Percentiles rank a stretch among this genome's conserved stretches.
phyloP scores from a whole-genome alignment of 495 filamentous ascomycete species.

The Filosporella fistucella region DNA sequence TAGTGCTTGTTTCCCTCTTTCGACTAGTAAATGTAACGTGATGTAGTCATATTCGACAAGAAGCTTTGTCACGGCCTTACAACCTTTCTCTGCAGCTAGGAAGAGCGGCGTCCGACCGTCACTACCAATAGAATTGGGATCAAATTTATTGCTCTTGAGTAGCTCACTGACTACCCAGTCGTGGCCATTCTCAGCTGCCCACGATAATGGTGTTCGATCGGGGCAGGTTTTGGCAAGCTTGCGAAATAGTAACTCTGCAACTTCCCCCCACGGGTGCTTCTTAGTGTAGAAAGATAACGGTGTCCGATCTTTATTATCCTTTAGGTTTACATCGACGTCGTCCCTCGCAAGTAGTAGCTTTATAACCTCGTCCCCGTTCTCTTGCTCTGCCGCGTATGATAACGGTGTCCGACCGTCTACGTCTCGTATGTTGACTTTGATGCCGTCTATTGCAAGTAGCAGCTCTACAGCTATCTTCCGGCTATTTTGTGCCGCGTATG shows the following conservation, averaged over 20 bases:
- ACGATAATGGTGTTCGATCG: too few species aligned
- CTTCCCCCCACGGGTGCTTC: too few species aligned
- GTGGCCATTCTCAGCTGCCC: not conserved
- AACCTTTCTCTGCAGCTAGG: not conserved
- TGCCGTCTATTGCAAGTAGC: not conserved
- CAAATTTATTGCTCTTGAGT: not conserved
- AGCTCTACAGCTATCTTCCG: not conserved
- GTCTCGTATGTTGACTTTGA: constrained; percentile 16
- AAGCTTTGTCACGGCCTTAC: not conserved
- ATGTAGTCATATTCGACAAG: too few species aligned
- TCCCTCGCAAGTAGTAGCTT: not conserved
- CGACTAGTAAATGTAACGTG: too few species aligned
- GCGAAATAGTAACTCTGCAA: too few species aligned
- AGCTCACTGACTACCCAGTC: not conserved
- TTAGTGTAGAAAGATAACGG: too few species aligned
- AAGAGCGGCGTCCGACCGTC: not conserved
- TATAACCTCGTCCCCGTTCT: not conserved
- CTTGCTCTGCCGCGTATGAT: constrained; percentile 24
- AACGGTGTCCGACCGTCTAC: constrained; percentile 23
- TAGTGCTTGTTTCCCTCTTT: too few species aligned
- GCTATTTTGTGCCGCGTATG: not conserved
- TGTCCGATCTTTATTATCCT: not conserved
- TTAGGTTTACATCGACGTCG: not conserved
- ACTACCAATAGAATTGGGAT: not conserved
- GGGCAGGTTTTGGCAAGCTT: too few species aligned